Base-by-base conservation (phyloP, 305 asterid species). In the Fraxinus velutina region DNA sequence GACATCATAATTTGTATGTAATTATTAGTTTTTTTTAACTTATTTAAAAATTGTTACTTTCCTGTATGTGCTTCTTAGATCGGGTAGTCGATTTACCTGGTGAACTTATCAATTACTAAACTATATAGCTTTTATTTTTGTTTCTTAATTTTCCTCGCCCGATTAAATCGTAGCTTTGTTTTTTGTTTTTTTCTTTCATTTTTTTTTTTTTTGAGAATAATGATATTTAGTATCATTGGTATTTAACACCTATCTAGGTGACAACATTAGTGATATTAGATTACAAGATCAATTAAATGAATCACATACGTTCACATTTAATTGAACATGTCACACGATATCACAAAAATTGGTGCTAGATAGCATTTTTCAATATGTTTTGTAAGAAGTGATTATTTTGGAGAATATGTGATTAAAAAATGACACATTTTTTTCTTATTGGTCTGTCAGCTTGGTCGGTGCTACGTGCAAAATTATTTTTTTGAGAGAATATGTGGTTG, bases 1-100 rank as follows among this genome's bases (percentile, higher is more conserved):
- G 33, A 50, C 74, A 32, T 22, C 52, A 24, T 81, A 82, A 13
- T 64, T 50, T 19, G 29, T 80, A 64, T 83, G 81, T 83, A 77
- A 82, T 78, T 77, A 75, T 78, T 57, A 62, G 50, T 47, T 73
- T 75, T 79, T 6, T 50, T 15, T 42, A 34, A 50, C 62, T 50
- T 64, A 42, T 44, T 39, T 19, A 70, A 78, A 66, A 62, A 42
- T 24, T 71, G 62, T 64, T 36, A 21, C 47, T 77, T 68, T 37
- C 33, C 30, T 13, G 37, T 57, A 50, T n/a, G 62, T 57, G 29
- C 29, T 17, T 50, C 21, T 50, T 50, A 15, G 60, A 50, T 15
- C 7, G 8, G 21, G 62, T n/a, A 15, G 57, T 47, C 57, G 57
- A 47, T 47, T 60, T 60, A 19, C 9, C 29, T 60, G 70, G 70